phyloP scores from a whole-genome alignment of 345 rosid species.

The Trapa incisa region DNA sequence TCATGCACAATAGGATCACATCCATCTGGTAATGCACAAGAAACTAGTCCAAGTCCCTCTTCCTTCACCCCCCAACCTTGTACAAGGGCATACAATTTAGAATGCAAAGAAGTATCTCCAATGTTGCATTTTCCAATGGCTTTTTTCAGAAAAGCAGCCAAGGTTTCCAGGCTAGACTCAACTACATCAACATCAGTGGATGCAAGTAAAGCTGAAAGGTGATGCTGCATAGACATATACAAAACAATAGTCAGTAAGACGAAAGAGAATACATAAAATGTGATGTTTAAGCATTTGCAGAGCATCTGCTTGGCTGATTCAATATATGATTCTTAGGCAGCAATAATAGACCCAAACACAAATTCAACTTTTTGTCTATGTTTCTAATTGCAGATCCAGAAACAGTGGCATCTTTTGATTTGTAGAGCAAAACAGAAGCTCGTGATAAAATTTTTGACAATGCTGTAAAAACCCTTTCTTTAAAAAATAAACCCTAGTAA shows the following conservation, averaged over 20 bases:
- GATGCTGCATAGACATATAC: constrained; percentile 57
- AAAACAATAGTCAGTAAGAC: constrained; percentile 9
- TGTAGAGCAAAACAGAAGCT: neutral
- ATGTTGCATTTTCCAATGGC: constrained; percentile 71
- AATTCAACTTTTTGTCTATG: neutral
- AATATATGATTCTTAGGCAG: neutral
- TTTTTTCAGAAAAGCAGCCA: constrained; percentile 82
- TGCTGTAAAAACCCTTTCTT: too few species aligned
- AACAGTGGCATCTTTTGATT: neutral
- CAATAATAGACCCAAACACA: neutral
- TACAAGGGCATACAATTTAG: constrained; percentile 79
- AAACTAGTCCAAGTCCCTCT: constrained; percentile 87
- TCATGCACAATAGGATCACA: constrained; percentile 61
- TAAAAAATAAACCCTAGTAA: too few species aligned
- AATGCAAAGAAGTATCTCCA: constrained; percentile 61
- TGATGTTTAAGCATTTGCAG: neutral
- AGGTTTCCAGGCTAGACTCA: constrained; percentile 80
- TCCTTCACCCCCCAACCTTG: constrained; percentile 99
- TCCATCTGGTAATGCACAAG: constrained; percentile 50
- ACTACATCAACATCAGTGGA: constrained; percentile 93
- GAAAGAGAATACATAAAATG: neutral
- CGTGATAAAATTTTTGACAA: neutral
- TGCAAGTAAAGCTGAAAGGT: constrained; percentile 80
- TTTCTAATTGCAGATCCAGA: neutral
- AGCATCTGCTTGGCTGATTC: neutral